Evolutionary conservation across 192 early-diverging fungal genomes (phyloP).

Genomic region (Cladochytrium replicatum): DNA sequence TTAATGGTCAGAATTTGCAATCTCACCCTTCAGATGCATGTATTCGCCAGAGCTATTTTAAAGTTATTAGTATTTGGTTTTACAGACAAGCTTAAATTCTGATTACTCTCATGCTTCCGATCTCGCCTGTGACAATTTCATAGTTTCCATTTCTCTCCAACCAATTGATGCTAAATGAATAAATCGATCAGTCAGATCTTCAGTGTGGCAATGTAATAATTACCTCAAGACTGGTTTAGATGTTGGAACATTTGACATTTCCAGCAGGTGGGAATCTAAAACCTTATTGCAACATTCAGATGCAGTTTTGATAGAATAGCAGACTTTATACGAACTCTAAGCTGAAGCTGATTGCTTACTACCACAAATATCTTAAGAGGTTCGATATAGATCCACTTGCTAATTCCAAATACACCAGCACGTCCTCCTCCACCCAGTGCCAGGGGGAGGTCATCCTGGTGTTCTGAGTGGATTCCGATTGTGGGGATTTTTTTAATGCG

Average conservation of each 20-base stretch:
- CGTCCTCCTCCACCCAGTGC: slow-evolving; percentile 1
- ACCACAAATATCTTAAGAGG: slow-evolving; percentile 24
- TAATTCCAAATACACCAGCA: slow-evolving; percentile 17
- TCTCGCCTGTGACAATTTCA: slow-evolving; percentile 10
- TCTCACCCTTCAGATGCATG: slow-evolving; percentile 3
- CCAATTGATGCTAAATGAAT: not conserved
- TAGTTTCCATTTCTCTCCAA: slow-evolving; percentile 3
- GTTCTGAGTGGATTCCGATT: not conserved
- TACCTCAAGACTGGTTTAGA: slow-evolving; percentile 30
- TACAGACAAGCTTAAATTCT: slow-evolving; percentile 5
- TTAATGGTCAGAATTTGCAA: not conserved
- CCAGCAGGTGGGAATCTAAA: slow-evolving; percentile 32
- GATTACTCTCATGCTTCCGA: slow-evolving; percentile 1
- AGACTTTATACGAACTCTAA: slow-evolving; percentile 19
- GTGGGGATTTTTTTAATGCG: slow-evolving; percentile 12
- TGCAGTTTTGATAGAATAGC: slow-evolving; percentile 5
- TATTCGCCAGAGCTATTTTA: slow-evolving; percentile 8
- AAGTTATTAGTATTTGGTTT: slow-evolving; percentile 1
- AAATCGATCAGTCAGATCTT: slow-evolving; percentile 1
- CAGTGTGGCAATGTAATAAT: slow-evolving; percentile 2
- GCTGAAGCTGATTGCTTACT: slow-evolving; percentile 29
- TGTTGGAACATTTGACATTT: slow-evolving; percentile 17
- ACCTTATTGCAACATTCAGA: slow-evolving; percentile 18
- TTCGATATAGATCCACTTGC: slow-evolving; percentile 28
- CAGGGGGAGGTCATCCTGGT: not conserved